A percentile compares a stretch with the other conserved stretches of the same genome.
Conservation (phyloP, 2,329 filamentous ascomycete genomes). For the Saccharata proteae region DNA sequence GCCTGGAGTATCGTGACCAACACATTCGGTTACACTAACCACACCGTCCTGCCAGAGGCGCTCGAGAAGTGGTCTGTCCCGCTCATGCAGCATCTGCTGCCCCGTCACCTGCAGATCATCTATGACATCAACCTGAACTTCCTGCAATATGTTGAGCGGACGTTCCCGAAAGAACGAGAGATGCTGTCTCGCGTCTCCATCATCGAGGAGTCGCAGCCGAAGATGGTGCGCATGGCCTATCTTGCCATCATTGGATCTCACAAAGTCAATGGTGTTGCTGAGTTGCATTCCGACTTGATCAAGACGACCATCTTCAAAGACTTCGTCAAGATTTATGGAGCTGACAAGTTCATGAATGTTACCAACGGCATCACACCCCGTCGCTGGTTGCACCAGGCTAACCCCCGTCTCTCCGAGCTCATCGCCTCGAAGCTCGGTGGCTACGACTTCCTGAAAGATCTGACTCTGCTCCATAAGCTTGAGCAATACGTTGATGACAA, state of each 20-base stretch:
- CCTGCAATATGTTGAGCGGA: conserved; percentile 79
- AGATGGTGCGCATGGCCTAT: conserved; percentile 97
- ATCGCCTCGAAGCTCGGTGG: conserved; percentile 83
- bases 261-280: conserved; percentile 97
- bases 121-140: conserved; percentile 97
- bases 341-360: conserved; percentile 97
- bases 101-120: conserved; percentile 90
- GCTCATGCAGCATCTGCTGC: conserved; percentile 81
- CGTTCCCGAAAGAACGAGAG: conserved; percentile 80
- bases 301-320: conserved; percentile 99
- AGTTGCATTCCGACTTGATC: conserved; percentile 94
- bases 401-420: conserved; percentile 79
- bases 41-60: conserved; percentile 93
- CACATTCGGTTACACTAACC: conserved; percentile 93
- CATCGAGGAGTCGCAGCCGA: conserved; percentile 90
- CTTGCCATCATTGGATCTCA: conserved; percentile 93
- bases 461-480: conserved; percentile 75
- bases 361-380: conserved; percentile 96
- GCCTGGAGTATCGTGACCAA: conserved; percentile 62
- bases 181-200: conserved; percentile 83
- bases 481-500: conserved; percentile 78
- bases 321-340: conserved; percentile 88
- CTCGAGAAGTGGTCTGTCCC: conserved; percentile 98
- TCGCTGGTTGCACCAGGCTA: conserved; percentile 94
- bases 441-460: conserved; percentile 75